Conservation (phyloP, 768 basidiomycete species). For the Panaeolus papilionaceus region DNA sequence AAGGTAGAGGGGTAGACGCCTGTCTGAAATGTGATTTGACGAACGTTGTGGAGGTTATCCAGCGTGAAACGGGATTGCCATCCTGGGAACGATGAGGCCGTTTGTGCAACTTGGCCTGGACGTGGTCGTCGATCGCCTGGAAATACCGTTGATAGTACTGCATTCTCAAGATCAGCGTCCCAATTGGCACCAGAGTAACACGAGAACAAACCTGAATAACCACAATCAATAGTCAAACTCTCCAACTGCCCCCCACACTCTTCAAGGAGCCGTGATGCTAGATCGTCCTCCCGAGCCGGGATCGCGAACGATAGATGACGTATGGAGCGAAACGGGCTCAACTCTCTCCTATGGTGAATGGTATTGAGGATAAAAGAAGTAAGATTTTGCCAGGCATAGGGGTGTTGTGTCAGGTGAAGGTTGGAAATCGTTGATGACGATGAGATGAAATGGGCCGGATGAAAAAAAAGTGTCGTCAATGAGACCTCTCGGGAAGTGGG, state of each 20-base stretch:
- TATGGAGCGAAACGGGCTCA: not conserved
- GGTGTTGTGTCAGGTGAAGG: not conserved
- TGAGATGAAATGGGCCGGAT: not conserved
- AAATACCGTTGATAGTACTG: not conserved
- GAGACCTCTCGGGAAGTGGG: not conserved
- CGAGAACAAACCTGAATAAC: not conserved
- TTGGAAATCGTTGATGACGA: not conserved
- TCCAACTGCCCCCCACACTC: not conserved
- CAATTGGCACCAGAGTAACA: not conserved
- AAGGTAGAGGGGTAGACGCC: not conserved
- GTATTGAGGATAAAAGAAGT: not conserved
- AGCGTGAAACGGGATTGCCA: not conserved
- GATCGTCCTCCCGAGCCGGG: not conserved
- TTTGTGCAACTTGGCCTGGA: not conserved
- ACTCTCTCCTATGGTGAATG: not conserved
- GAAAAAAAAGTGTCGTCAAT: not conserved
- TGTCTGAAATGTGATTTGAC: not conserved
- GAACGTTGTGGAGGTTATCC: not conserved
- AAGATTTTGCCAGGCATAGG: not conserved
- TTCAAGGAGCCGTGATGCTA: not conserved
- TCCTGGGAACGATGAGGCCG: not conserved
- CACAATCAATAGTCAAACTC: not conserved
- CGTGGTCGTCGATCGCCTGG: not conserved
- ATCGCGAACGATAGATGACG: constrained; percentile 2
- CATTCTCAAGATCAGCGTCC: not conserved